Conservation (phyloP, 345 rosid genomes). For the Crucihimalaya himalaica region DNA sequence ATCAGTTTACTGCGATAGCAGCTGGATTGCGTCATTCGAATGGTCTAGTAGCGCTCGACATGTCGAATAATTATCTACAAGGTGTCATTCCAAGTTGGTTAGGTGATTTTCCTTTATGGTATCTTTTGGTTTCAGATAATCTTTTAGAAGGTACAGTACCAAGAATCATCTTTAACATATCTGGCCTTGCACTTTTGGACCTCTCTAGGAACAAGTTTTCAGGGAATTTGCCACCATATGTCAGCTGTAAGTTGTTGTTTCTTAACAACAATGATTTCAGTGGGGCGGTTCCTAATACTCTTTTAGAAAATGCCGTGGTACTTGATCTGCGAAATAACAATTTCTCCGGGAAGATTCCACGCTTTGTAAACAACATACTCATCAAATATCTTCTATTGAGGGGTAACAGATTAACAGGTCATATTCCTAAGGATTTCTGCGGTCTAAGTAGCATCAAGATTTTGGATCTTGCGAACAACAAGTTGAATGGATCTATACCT, state of each 20-base stretch:
- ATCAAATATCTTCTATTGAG: not conserved
- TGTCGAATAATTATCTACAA: slow-evolving; percentile 7
- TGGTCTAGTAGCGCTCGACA: not conserved
- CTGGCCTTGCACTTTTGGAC: not conserved
- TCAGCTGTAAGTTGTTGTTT: too few species aligned
- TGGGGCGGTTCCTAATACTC: not conserved
- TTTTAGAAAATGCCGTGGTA: not conserved
- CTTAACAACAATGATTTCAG: not conserved
- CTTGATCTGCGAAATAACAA: slow-evolving; percentile 22
- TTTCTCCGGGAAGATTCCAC: not conserved
- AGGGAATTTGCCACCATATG: slow-evolving; percentile 8
- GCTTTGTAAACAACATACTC: not conserved
- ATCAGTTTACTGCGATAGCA: not conserved
- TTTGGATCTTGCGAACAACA: slow-evolving; percentile 22
- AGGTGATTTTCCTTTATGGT: fast-evolving
- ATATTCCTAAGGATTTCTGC: not conserved
- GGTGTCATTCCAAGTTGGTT: slow-evolving; percentile 24
- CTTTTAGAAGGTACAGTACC: slow-evolving; percentile 15
- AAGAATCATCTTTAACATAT: not conserved
- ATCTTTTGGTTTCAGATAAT: not conserved
- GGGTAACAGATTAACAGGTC: not conserved
- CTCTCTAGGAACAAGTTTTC: slow-evolving; percentile 24
- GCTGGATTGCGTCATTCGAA: not conserved
- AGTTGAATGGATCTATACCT: slow-evolving; percentile 6
- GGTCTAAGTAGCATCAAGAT: not conserved